phyloP scores from a whole-genome alignment of 2,329 filamentous ascomycete genomes.

The Claviceps fusiformis region DNA sequence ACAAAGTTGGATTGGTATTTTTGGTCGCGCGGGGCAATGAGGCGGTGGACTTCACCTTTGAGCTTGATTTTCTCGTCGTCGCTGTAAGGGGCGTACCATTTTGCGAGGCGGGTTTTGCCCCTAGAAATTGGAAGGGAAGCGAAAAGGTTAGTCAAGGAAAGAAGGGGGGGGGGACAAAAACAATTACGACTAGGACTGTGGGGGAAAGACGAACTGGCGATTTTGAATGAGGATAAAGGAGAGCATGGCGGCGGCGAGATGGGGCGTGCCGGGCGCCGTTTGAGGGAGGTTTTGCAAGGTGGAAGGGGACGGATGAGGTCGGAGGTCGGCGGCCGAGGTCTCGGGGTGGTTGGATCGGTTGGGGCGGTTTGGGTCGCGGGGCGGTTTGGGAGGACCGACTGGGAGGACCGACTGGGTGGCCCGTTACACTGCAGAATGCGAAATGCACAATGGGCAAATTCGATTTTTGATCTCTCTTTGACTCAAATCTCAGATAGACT shows the following conservation, averaged over 20 bases:
- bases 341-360: neutral
- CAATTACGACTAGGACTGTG: neutral
- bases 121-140: conserved; percentile 28
- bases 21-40: conserved; percentile 93
- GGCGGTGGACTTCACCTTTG: conserved; percentile 96
- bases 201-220: conserved; percentile 49
- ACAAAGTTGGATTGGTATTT: conserved; percentile 99
- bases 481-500: too few relatives aligned
- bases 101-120: conserved; percentile 94
- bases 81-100: conserved; percentile 97
- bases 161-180: neutral
- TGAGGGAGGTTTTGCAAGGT: neutral
- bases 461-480: too few relatives aligned
- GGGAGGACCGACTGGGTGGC: too few relatives aligned
- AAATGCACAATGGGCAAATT: too few relatives aligned
- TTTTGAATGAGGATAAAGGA: conserved; percentile 88
- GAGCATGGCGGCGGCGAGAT: conserved; percentile 34
- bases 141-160: neutral
- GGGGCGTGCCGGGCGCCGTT: neutral
- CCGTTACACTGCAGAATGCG: too few relatives aligned
- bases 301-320: neutral
- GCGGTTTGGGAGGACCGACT: too few relatives aligned
- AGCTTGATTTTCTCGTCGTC: conserved; percentile 99
- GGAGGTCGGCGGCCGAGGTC: neutral
- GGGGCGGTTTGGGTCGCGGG: neutral